These are phyloP conservation scores for Lathyrus oleraceus DNA, from an alignment of 306 rosid species.

Conservation along the genomic window DNA sequence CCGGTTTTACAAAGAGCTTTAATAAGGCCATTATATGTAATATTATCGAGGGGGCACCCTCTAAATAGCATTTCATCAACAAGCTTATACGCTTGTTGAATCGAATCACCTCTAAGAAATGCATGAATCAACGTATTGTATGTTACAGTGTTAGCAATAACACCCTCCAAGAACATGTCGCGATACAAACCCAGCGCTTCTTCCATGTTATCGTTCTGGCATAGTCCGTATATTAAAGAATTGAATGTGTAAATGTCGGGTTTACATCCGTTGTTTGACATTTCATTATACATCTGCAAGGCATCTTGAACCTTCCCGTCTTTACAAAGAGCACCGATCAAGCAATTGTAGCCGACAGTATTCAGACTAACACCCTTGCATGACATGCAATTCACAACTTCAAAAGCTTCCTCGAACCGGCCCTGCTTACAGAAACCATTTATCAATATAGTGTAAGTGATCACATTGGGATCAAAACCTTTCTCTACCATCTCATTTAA, in stretches of 20 bases:
- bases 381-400: slow-evolving; percentile 69
- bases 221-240: slow-evolving; percentile 76
- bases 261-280: slow-evolving; percentile 76
- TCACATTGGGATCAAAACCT: slow-evolving; percentile 75
- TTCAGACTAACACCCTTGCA: slow-evolving; percentile 62
- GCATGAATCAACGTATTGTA: slow-evolving; percentile 81
- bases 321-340: slow-evolving; percentile 68
- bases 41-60: slow-evolving; percentile 77
- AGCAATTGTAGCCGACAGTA: slow-evolving; percentile 78
- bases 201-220: slow-evolving; percentile 62
- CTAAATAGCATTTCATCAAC: slow-evolving; percentile 80
- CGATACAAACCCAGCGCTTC: slow-evolving; percentile 64
- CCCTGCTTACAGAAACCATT: slow-evolving; percentile 77
- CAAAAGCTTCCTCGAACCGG: slow-evolving; percentile 57
- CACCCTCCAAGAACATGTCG: slow-evolving; percentile 84
- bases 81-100: slow-evolving; percentile 69
- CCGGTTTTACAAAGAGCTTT: slow-evolving; percentile 78
- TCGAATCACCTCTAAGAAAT: slow-evolving; percentile 54
- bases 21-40: slow-evolving; percentile 78
- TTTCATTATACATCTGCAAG: slow-evolving; percentile 54
- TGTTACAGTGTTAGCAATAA: slow-evolving; percentile 84
- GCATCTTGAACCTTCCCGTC: slow-evolving; percentile 64
- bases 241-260: slow-evolving; percentile 77
- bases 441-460: slow-evolving; percentile 76
- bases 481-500: slow-evolving; percentile 57